phyloP scores from a whole-genome alignment of 23 red algal genomes.

The Gracilariopsis chorda region DNA sequence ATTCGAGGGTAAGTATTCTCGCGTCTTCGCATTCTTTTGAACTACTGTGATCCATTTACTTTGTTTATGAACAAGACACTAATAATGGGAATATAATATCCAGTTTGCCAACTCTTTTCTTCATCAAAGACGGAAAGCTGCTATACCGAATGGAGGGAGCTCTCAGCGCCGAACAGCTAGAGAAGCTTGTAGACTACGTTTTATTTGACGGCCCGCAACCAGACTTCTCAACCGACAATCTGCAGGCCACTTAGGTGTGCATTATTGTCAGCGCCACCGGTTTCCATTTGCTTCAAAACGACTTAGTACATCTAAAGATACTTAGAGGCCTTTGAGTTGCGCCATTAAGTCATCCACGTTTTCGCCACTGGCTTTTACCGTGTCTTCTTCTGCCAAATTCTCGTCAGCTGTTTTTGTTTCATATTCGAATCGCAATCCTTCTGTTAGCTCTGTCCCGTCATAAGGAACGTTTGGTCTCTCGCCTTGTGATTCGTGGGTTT shows the following conservation, averaged over 20 bases:
- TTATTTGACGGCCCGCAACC: slow-evolving; percentile 52
- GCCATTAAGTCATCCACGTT: slow-evolving; percentile 61
- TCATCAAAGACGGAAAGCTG: slow-evolving; percentile 69
- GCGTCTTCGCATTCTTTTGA: too few species aligned
- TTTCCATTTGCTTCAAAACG: too few species aligned
- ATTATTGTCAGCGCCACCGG: too few species aligned
- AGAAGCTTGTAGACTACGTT: slow-evolving; percentile 49
- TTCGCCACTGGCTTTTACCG: slow-evolving; percentile 47
- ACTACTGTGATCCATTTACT: neutral
- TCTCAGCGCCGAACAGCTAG: slow-evolving; percentile 47
- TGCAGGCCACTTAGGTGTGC: neutral
- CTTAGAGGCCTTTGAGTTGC: slow-evolving; percentile 46
- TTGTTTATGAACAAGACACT: neutral
- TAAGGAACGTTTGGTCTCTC: neutral
- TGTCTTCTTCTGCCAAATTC: slow-evolving; percentile 14
- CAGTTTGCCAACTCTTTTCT: slow-evolving; percentile 80
- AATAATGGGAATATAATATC: too few species aligned
- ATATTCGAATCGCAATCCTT: slow-evolving; percentile 50
- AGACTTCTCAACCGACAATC: neutral
- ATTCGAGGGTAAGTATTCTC: slow-evolving; percentile 53
- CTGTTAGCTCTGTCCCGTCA: slow-evolving; percentile 8
- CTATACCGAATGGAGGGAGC: slow-evolving; percentile 81
- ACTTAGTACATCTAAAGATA: too few species aligned
- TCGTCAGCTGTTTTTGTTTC: neutral
- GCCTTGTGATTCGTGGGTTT: neutral